phyloP scores from a whole-genome alignment of 2,329 filamentous ascomycete species.

The Paecilomyces formosus region DNA sequence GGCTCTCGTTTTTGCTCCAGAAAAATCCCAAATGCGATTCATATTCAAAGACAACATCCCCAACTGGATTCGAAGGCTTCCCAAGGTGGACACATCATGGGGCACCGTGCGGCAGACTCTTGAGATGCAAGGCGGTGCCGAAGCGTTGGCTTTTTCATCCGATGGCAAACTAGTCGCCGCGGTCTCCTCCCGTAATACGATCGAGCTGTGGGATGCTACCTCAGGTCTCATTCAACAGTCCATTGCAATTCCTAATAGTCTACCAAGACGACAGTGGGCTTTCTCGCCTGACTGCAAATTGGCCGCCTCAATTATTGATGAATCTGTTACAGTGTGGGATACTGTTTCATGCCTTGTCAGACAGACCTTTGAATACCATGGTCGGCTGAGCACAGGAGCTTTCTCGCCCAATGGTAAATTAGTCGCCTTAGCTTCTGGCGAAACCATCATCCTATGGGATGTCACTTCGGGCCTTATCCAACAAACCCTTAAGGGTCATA shows the following conservation, averaged over 20 bases:
- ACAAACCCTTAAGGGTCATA: neutral
- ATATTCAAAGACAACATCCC: neutral
- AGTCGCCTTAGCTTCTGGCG: constrained; percentile 18
- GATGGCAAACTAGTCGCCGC: constrained; percentile 17
- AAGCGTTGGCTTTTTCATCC: constrained; percentile 17
- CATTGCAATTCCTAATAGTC: too few relatives aligned
- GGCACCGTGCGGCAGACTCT: constrained; percentile 6
- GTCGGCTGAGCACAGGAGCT: constrained; percentile 10
- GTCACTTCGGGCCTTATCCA: neutral
- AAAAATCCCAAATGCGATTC: neutral
- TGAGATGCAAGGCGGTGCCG: constrained; percentile 13
- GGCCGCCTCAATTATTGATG: too few relatives aligned
- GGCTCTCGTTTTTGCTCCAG: neutral
- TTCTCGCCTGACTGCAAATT: too few relatives aligned
- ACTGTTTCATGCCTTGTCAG: neutral
- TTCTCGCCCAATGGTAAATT: constrained; percentile 18
- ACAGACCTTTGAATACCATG: constrained; percentile 12
- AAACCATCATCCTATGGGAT: constrained; percentile 19
- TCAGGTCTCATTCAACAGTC: neutral
- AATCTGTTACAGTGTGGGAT: constrained; percentile 11
- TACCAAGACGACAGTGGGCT: too few relatives aligned
- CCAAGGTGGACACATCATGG: neutral
- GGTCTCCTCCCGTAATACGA: constrained; percentile 14
- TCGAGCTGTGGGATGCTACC: constrained; percentile 17
- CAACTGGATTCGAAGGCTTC: neutral